phyloP scores from a whole-genome alignment of 139 green algal genomes.

The Mychonastes homosphaera region DNA sequence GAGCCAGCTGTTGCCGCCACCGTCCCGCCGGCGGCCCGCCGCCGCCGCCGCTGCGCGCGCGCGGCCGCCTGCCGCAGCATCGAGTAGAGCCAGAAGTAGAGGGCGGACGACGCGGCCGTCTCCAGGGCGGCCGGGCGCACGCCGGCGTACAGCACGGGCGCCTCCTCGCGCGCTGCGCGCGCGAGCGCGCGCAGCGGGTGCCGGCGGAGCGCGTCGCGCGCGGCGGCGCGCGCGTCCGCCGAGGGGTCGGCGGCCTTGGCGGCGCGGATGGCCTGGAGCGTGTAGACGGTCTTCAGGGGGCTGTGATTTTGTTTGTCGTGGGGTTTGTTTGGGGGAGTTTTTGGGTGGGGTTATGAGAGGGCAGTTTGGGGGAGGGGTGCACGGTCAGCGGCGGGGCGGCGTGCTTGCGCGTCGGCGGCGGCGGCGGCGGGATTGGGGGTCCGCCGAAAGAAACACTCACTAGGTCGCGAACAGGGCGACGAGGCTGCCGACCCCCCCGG shows the following conservation, averaged over 20 bases:
- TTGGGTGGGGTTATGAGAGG: neutral
- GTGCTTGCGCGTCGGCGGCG: neutral
- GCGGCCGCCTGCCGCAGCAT: slow-evolving; percentile 7
- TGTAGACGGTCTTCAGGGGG: slow-evolving; percentile 31
- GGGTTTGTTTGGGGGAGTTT: neutral
- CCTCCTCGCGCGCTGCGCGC: neutral
- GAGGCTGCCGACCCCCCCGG: slow-evolving; percentile 37
- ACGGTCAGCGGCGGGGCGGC: neutral
- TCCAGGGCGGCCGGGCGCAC: slow-evolving; percentile 44
- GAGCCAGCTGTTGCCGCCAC: no score
- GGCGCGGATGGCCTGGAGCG: slow-evolving; percentile 27
- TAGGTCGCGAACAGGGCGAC: slow-evolving; percentile 57
- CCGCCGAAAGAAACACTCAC: slow-evolving; percentile 4
- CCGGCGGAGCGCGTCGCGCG: neutral
- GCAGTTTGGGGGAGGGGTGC: neutral
- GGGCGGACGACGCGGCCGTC: slow-evolving; percentile 45
- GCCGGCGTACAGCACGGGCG: slow-evolving; percentile 51
- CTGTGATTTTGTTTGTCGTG: neutral
- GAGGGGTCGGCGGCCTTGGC: slow-evolving; percentile 2
- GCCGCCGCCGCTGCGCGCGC: neutral
- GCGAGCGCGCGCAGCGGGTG: neutral
- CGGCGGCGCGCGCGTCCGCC: neutral
- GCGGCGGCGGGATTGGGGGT: neutral
- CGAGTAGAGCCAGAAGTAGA: slow-evolving; percentile 63
- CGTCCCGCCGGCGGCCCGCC: no score